Conservation (phyloP, 345 rosid species). For the Aegle marmelos region DNA sequence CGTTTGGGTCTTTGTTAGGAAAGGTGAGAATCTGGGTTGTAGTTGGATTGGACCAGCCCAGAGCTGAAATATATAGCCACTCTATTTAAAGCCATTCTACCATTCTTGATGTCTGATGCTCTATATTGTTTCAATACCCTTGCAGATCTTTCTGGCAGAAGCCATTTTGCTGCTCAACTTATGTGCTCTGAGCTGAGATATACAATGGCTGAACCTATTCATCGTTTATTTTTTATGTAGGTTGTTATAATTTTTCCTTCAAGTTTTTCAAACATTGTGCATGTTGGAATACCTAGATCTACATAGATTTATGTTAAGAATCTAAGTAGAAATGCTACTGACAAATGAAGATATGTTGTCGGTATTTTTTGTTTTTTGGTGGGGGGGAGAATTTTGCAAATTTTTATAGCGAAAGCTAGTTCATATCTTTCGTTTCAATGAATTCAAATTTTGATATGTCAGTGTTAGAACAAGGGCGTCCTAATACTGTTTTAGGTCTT, state of each 20-base stretch:
- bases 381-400: not conserved
- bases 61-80: slow-evolving; percentile 17
- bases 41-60: slow-evolving; percentile 24
- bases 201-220: slow-evolving; percentile 41
- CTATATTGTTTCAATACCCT: not conserved
- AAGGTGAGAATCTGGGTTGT: slow-evolving; percentile 33
- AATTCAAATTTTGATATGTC: no score
- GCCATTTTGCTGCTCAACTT: slow-evolving; percentile 41
- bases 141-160: slow-evolving; percentile 26
- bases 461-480: not conserved
- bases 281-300: not conserved
- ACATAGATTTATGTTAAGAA: slow-evolving; percentile 2
- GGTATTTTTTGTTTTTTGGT: no score
- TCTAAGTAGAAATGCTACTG: not conserved
- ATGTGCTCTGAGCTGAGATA: slow-evolving; percentile 45
- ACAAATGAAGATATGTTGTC: not conserved
- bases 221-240: slow-evolving; percentile 32
- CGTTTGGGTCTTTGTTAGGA: slow-evolving; percentile 10
- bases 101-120: slow-evolving; percentile 28
- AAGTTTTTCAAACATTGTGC: slow-evolving; percentile 10
- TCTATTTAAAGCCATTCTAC: slow-evolving; percentile 17
- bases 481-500: not conserved
- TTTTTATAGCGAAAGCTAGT: not conserved
- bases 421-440: not conserved
- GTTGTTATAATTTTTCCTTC: slow-evolving; percentile 25